Evolutionary conservation across 1,284 basidiomycete species (phyloP).

Genomic region (Volvariella surrecta): DNA sequence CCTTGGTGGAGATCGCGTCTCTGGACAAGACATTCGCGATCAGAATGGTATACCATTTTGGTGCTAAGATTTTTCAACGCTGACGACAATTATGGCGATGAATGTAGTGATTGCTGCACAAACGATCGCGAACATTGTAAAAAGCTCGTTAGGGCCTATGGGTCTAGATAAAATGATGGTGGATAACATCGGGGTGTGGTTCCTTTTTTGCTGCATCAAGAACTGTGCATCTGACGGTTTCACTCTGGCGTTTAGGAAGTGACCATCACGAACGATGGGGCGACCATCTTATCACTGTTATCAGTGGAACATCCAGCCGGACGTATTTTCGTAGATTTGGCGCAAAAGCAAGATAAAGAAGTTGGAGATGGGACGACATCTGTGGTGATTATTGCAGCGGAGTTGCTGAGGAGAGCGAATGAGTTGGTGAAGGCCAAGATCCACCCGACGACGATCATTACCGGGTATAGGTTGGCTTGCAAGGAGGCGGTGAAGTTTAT

Average conservation of each 20-base stretch:
- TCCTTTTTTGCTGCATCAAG: too few relatives aligned
- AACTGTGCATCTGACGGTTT: too few relatives aligned
- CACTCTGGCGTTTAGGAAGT: constrained; percentile 63
- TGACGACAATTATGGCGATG: constrained; percentile 4
- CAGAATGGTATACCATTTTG: constrained; percentile 70
- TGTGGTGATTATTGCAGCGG: constrained; percentile 96
- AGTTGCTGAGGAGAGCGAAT: constrained; percentile 92
- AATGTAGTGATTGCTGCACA: constrained; percentile 85
- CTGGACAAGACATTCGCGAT: constrained; percentile 93
- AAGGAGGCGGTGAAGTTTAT: constrained; percentile 97
- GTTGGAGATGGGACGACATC: constrained; percentile 99
- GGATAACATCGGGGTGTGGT: constrained; percentile 89
- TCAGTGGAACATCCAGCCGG: constrained; percentile 94
- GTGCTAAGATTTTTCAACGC: constrained; percentile 2
- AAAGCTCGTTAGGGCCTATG: constrained; percentile 92
- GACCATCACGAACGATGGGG: constrained; percentile 99
- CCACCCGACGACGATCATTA: constrained; percentile 99
- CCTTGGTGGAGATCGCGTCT: constrained; percentile 88
- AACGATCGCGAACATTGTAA: constrained; percentile 96
- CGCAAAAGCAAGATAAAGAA: constrained; percentile 99
- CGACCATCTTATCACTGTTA: constrained; percentile 91
- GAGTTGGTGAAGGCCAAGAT: constrained; percentile 98
- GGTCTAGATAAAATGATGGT: constrained; percentile 98
- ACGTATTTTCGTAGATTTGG: constrained; percentile 95
- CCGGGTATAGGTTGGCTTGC: constrained; percentile 95